These are phyloP conservation scores for Clitopilus passeckerianus DNA, from an alignment of 768 basidiomycete genomes.

Conservation along the genomic window DNA sequence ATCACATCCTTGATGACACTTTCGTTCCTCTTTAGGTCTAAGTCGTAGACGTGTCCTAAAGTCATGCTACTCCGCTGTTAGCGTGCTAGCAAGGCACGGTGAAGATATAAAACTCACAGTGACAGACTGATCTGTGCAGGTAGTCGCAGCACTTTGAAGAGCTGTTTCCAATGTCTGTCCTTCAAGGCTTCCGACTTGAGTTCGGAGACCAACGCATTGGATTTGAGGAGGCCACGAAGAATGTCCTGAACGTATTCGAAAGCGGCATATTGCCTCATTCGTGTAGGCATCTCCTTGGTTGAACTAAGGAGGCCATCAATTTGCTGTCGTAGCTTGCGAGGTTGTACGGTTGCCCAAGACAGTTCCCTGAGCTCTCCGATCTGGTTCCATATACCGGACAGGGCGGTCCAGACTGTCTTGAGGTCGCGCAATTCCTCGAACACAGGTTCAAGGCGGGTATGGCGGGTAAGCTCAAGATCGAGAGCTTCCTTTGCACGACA, in stretches of 20 bases:
- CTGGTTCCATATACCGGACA: conserved; percentile 96
- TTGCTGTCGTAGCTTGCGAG: conserved; percentile 90
- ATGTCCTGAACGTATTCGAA: conserved; percentile 98
- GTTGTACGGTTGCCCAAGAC: conserved; percentile 89
- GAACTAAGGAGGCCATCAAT: conserved; percentile 87
- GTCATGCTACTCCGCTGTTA: conserved; percentile 56
- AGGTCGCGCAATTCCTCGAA: conserved; percentile 94
- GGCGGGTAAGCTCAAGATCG: conserved; percentile 85
- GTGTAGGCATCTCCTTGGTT: conserved; percentile 98
- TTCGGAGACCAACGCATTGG: conserved; percentile 86
- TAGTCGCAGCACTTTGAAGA: conserved; percentile 84
- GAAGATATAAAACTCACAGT: conserved; percentile 39
- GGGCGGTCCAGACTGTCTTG: conserved; percentile 98
- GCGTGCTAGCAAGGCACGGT: conserved; percentile 5
- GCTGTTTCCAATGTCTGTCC: conserved; percentile 96
- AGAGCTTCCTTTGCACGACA: conserved; percentile 96
- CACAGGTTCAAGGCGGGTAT: conserved; percentile 89
- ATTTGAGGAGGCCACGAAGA: conserved; percentile 80
- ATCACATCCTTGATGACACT: conserved; percentile 89
- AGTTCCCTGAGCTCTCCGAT: conserved; percentile 85
- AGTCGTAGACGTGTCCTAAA: conserved; percentile 92
- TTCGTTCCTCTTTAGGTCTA: conserved; percentile 95
- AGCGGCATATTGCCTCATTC: conserved; percentile 98
- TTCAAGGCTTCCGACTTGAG: conserved; percentile 96
- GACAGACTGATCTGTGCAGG: conserved; percentile 72